phyloP scores from a whole-genome alignment of 2,329 filamentous ascomycete genomes.

The Calonectria naviculata region DNA sequence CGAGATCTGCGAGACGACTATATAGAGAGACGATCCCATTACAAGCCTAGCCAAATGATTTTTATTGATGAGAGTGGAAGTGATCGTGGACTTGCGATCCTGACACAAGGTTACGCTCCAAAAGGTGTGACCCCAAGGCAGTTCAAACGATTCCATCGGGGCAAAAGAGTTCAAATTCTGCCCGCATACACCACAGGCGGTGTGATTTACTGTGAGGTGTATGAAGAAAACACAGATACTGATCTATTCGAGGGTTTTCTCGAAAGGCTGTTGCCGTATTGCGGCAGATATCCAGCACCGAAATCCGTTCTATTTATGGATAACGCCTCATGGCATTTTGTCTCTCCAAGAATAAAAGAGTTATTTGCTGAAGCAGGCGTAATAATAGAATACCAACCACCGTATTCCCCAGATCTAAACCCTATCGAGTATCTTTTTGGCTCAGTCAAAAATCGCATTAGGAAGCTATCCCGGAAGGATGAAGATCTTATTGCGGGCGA shows the following conservation, averaged over 20 bases:
- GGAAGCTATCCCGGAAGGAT: constrained; percentile 14
- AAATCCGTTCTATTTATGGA: constrained; percentile 34
- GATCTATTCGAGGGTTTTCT: constrained; percentile 27
- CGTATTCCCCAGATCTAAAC: constrained; percentile 6
- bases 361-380: constrained; percentile 20
- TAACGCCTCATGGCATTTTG: constrained; percentile 29
- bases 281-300: constrained; percentile 25
- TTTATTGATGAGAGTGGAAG: constrained; percentile 27
- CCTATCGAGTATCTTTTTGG: constrained; percentile 14
- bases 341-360: constrained; percentile 21
- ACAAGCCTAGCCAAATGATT: constrained; percentile 22
- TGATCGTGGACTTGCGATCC: constrained; percentile 26
- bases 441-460: constrained; percentile 6
- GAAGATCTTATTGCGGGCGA: constrained; percentile 32
- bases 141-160: constrained; percentile 28
- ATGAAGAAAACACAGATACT: constrained; percentile 27
- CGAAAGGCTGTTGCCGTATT: constrained; percentile 27
- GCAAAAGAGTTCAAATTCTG: constrained; percentile 24
- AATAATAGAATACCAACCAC: constrained; percentile 2
- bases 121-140: constrained; percentile 25
- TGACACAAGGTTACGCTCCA: constrained; percentile 23
- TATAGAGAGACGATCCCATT: constrained; percentile 26
- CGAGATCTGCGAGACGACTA: constrained; percentile 35
- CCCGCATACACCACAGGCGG: constrained; percentile 25
- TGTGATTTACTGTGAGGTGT: constrained; percentile 30